These are phyloP conservation scores for Scytalidium sp. DNA, from an alignment of 2,329 filamentous ascomycete genomes.

Conservation along the genomic window DNA sequence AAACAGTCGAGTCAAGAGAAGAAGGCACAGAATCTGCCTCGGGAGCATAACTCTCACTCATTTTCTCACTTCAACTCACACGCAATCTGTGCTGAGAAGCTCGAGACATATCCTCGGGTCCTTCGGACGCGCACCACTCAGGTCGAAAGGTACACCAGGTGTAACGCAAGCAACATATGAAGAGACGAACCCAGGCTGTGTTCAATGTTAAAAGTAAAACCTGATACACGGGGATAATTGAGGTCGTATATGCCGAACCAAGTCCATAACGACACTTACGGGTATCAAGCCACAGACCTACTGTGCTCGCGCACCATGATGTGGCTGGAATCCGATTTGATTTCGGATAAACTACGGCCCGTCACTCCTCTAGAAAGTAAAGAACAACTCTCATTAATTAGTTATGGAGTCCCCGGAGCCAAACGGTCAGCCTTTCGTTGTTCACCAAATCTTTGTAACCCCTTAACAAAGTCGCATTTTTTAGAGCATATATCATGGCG, in stretches of 20 bases:
- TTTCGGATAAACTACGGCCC: neutral
- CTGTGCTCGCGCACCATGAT: neutral
- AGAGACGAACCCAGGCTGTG: neutral
- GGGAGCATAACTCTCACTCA: conserved; percentile 39
- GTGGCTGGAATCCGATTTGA: neutral
- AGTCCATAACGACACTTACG: no score
- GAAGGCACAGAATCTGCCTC: conserved; percentile 30
- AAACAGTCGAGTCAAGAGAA: conserved; percentile 24
- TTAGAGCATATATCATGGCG: conserved; percentile 9
- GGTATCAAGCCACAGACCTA: neutral
- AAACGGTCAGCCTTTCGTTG: neutral
- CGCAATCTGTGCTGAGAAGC: neutral
- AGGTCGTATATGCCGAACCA: neutral
- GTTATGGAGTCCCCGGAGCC: neutral
- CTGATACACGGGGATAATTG: no score
- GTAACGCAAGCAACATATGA: neutral
- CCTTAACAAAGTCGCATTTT: neutral
- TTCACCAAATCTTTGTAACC: neutral
- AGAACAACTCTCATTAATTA: neutral
- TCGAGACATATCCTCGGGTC: neutral
- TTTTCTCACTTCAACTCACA: conserved; percentile 15
- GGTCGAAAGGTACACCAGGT: neutral
- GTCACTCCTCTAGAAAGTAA: neutral
- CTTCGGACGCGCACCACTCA: neutral
- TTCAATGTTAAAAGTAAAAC: neutral